Evolutionary conservation across 306 rosid genomes (phyloP), one percentile per base, ranked within the genome.

Genomic region (Begonia fuchsioides): DNA sequence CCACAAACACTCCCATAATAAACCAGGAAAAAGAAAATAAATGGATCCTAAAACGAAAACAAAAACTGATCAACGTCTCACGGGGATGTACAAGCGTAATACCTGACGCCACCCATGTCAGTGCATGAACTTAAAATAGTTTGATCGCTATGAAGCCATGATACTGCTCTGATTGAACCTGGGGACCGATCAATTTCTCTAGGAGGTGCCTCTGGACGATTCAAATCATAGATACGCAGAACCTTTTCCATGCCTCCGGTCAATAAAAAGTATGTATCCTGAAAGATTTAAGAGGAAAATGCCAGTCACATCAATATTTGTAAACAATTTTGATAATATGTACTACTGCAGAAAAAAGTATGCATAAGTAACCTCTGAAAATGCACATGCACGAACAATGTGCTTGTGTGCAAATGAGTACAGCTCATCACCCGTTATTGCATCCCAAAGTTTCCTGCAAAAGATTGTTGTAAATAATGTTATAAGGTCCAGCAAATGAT

Each of bases 61-160:
- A 26, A 26, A n/a, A n/a, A n/a, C n/a, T n/a, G n/a, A n/a, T n/a
- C n/a, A n/a, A n/a, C n/a, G n/a, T n/a, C n/a, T n/a, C n/a, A n/a
- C n/a, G n/a, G n/a, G n/a, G n/a, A n/a, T n/a, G n/a, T n/a, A n/a
- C n/a, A n/a, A n/a, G 3, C 5, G 35, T 6, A 26, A 69, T 61
- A 86, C 98, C 98, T 92, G 59, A 92, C 96, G 57, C 98, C 98
- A 6, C 96, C 96, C 76, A 82, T 75, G 63, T 92, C 98, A 48
- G 86, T 73, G 68, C 98, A 92, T 38, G 98, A 82, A 73, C 98
- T 92, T 72, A 92, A 67, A 51, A 92, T 82, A 46, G 96, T 92
- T 75, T 82, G 98, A 68, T 92, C 98, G 49, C 86, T 79, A 43
- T 92, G 98, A 60, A 92, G 93, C 96, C 94, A 92, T 38, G 96